These are phyloP conservation scores for Agarophyton chilense DNA, from an alignment of 23 red algal genomes.

Conservation along the genomic window DNA sequence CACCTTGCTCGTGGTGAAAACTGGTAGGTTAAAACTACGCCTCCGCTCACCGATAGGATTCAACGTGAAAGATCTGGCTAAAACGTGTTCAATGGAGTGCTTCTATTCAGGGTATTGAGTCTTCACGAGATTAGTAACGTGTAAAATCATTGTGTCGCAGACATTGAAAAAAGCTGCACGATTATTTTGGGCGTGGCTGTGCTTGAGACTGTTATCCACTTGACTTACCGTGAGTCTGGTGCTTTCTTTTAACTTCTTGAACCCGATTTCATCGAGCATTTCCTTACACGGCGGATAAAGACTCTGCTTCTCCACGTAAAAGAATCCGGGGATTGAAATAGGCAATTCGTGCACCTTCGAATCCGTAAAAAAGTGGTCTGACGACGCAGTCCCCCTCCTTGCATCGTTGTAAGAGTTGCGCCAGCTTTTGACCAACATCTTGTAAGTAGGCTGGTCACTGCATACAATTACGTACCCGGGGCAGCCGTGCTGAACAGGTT, in stretches of 20 bases:
- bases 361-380: too few relatives aligned
- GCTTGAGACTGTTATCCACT: background rate
- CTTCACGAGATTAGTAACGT: background rate
- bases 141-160: background rate
- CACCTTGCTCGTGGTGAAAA: background rate
- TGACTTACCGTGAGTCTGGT: background rate
- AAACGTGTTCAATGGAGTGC: background rate
- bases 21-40: too few relatives aligned
- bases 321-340: constrained; percentile 7
- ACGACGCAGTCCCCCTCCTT: background rate
- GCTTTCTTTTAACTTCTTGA: background rate
- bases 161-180: background rate
- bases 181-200: constrained; percentile 22
- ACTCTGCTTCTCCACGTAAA: constrained; percentile 25
- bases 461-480: background rate
- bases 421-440: constrained; percentile 14
- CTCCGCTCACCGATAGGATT: too few relatives aligned
- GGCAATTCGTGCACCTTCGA: background rate
- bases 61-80: too few relatives aligned
- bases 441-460: constrained; percentile 27
- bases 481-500: background rate
- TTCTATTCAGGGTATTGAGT: background rate
- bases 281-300: constrained; percentile 26
- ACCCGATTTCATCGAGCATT: background rate
- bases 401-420: background rate